These are phyloP conservation scores for Diaporthe amygdali DNA, from an alignment of 2,329 filamentous ascomycete species.

Conservation along the genomic window DNA sequence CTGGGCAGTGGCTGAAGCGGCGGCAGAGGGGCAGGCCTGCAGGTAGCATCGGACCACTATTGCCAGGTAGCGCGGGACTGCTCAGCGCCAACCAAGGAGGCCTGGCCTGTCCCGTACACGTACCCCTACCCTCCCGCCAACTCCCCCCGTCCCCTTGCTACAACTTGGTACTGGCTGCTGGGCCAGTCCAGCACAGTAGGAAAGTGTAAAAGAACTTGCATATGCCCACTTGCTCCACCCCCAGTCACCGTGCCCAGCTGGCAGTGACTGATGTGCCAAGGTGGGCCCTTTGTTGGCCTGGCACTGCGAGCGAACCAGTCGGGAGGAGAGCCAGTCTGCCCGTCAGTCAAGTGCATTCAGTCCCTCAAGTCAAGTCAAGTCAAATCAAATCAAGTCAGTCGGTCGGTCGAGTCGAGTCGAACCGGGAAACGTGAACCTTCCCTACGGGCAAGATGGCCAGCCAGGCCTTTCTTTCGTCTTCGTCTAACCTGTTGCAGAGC, in stretches of 20 bases:
- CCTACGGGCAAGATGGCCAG: not conserved
- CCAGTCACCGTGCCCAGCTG: not conserved
- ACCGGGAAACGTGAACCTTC: not conserved
- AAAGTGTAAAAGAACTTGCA: conserved; percentile 10
- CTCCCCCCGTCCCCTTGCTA: no score
- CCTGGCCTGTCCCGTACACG: not conserved
- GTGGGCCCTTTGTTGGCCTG: conserved; percentile 10
- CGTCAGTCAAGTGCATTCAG: no score
- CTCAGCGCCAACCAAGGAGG: conserved; percentile 8
- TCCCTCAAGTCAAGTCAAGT: not conserved
- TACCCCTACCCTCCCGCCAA: no score
- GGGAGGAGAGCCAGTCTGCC: conserved; percentile 4
- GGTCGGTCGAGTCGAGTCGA: not conserved
- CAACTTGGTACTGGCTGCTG: not conserved
- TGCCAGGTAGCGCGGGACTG: conserved; percentile 8
- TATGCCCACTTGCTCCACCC: not conserved
- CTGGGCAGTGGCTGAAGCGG: conserved; percentile 5
- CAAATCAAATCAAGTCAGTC: not conserved
- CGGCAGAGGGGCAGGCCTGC: not conserved
- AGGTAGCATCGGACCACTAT: conserved; percentile 12
- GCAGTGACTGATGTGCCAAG: conserved; percentile 9
- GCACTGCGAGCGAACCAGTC: conserved; percentile 1
- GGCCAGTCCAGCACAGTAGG: conserved; percentile 2
- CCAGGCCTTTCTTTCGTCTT: not conserved
- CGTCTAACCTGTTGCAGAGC: conserved; percentile 8